Evolutionary conservation across 192 early-diverging fungal species (phyloP), one percentile per base, ranked within the genome.

Genomic region (Coemansia aciculifera): DNA sequence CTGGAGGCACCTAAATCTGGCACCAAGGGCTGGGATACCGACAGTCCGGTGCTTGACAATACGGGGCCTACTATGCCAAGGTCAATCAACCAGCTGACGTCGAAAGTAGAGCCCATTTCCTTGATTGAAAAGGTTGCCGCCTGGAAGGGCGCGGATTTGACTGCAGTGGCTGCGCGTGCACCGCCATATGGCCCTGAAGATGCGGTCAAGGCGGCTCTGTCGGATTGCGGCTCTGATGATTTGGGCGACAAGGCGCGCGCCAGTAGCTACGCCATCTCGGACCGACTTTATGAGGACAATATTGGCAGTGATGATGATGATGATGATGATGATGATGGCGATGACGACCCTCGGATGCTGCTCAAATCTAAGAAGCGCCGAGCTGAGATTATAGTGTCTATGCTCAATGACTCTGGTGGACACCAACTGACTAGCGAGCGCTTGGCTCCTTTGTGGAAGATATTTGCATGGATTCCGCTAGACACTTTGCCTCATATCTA

Each of bases 391-490:
- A 19, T 52, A 1, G 9, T 44, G 23, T 5, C 37, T 13, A 39
- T 61, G 43, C 38, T 71, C 9, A 36, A 19, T 12, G 75, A 72
- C 51, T 36, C 54, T 7, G 61, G 34, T 8, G 78, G 67, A 8
- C 15, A 34, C 7, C 36, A 37, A 19, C 36, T 81, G 37, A 71
- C 71, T 4, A 2, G 31, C 9, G 74, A 64, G 5, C 70, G 64
- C 10, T 57, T 76, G n/a, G 46, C 39, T 4, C 44, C 46, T 3
- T n/a, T 73, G 67, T 81, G 79, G 79, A 63, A 54, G 23, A 24
- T 67, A 7, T 76, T 68, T 38, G 74, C 74, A 5, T 81, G 79
- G 79, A 23, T 75, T 29, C 57, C 71, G 31, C 54, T 73, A 17
- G 71, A 76, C 27, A 48, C 42, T 8, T 61, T 81, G 44, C 54